A percentile compares a stretch with the other conserved stretches of the same genome.
Evolutionary conservation across 2,329 filamentous ascomycete species (phyloP).

Genomic region (Fusarium zealandicum): DNA sequence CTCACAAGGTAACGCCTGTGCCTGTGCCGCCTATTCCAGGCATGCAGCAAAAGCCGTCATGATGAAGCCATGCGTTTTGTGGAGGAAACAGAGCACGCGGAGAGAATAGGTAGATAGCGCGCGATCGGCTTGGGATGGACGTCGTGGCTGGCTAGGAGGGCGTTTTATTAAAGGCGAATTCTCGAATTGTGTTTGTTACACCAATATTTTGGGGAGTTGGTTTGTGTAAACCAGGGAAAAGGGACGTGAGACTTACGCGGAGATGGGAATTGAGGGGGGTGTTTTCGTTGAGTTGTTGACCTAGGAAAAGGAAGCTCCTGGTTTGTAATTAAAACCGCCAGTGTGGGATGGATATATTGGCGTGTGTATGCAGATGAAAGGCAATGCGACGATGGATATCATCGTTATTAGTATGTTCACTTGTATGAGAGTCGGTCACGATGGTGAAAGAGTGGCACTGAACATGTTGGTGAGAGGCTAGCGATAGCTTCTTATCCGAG

Average conservation of each 20-base stretch:
- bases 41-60: slow-evolving; percentile 43
- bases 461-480: no score
- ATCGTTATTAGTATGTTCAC: slow-evolving; percentile 13
- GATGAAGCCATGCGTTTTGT: slow-evolving; percentile 13
- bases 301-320: slow-evolving; percentile 19
- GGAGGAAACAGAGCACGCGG: not conserved
- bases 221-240: slow-evolving; percentile 27
- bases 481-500: no score
- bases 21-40: slow-evolving; percentile 54
- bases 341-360: slow-evolving; percentile 7
- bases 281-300: slow-evolving; percentile 13
- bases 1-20: slow-evolving; percentile 55
- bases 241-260: slow-evolving; percentile 11
- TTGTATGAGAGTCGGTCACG: not conserved
- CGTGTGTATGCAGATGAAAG: slow-evolving; percentile 32
- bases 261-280: slow-evolving; percentile 7
- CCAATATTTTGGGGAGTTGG: slow-evolving; percentile 24
- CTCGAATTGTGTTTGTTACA: slow-evolving; percentile 31
- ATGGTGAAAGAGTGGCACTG: not conserved
- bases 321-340: slow-evolving; percentile 33
- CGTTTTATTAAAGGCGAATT: slow-evolving; percentile 40
- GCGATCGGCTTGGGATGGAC: not conserved
- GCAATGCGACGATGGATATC: slow-evolving; percentile 15
- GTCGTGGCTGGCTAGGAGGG: slow-evolving; percentile 26
- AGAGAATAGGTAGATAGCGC: slow-evolving; percentile 10